These are phyloP conservation scores for Gardenia jasminoides DNA, from an alignment of 257 asterid genomes.

Conservation along the genomic window DNA sequence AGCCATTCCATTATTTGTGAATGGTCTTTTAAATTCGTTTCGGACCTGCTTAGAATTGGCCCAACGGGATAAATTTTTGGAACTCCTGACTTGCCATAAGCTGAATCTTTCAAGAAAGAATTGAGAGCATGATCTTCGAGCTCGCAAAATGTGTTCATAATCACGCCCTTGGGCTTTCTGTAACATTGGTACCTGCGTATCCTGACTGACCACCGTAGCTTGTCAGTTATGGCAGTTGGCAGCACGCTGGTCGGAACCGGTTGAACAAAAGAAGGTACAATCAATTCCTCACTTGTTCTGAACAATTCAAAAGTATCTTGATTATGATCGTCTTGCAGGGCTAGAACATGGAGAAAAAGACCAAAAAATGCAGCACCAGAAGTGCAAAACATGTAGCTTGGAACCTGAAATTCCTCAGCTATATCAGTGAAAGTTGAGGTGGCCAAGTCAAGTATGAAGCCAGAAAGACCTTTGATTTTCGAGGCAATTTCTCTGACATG, in stretches of 20 bases:
- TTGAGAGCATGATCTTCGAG: slow-evolving; percentile 8
- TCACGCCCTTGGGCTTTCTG: slow-evolving; percentile 2
- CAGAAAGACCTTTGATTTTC: not conserved
- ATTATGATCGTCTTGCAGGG: not conserved
- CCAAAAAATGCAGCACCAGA: slow-evolving; percentile 10
- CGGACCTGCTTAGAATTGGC: not conserved
- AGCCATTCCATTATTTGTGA: slow-evolving; percentile 15
- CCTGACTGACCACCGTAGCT: not conserved
- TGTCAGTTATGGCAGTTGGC: not conserved
- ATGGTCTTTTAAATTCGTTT: not conserved
- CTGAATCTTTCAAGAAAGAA: not conserved
- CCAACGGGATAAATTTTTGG: slow-evolving; percentile 9
- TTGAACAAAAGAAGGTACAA: not conserved
- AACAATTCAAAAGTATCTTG: not conserved
- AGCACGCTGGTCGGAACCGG: not conserved
- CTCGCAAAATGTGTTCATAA: slow-evolving; percentile 7
- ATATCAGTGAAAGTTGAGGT: not conserved
- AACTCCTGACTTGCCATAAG: not conserved
- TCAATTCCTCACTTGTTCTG: not conserved
- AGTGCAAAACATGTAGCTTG: slow-evolving; percentile 9
- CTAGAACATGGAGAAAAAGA: not conserved
- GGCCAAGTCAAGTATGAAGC: not conserved
- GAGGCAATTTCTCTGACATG: not conserved
- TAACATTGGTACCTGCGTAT: not conserved
- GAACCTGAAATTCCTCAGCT: slow-evolving; percentile 12